These are phyloP conservation scores for Dipteronia dyeriana DNA, from an alignment of 345 rosid species.

Conservation along the genomic window DNA sequence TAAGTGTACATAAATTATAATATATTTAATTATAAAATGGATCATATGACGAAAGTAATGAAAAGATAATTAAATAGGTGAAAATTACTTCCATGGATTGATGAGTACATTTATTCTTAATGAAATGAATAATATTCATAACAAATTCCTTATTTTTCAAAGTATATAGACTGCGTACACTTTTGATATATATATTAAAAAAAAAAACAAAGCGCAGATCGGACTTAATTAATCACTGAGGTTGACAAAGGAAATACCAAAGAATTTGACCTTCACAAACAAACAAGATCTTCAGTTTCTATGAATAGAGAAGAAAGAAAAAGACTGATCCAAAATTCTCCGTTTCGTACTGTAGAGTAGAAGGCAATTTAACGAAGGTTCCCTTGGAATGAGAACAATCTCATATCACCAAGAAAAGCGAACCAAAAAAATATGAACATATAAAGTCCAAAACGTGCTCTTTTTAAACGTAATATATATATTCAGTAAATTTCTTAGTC, in stretches of 20 bases:
- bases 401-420: slow-evolving; percentile 7
- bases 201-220: too few relatives aligned
- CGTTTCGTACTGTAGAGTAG: neutral
- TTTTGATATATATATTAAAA: too few relatives aligned
- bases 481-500: neutral
- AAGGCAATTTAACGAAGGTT: slow-evolving; percentile 22
- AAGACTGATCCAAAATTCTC: neutral
- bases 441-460: neutral
- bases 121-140: too few relatives aligned
- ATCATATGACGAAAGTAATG: too few relatives aligned
- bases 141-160: too few relatives aligned
- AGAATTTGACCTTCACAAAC: slow-evolving; percentile 18
- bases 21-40: too few relatives aligned
- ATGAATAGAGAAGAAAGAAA: neutral
- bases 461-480: neutral
- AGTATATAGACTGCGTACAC: too few relatives aligned
- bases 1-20: too few relatives aligned
- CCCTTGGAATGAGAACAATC: slow-evolving; percentile 9
- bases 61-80: too few relatives aligned
- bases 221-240: neutral
- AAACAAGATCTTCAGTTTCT: slow-evolving; percentile 25
- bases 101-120: too few relatives aligned
- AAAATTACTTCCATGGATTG: too few relatives aligned
- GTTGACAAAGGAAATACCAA: slow-evolving; percentile 33
- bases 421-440: neutral